These are phyloP conservation scores for Phialophora tarda DNA, from an alignment of 2,329 filamentous ascomycete genomes.

Conservation along the genomic window DNA sequence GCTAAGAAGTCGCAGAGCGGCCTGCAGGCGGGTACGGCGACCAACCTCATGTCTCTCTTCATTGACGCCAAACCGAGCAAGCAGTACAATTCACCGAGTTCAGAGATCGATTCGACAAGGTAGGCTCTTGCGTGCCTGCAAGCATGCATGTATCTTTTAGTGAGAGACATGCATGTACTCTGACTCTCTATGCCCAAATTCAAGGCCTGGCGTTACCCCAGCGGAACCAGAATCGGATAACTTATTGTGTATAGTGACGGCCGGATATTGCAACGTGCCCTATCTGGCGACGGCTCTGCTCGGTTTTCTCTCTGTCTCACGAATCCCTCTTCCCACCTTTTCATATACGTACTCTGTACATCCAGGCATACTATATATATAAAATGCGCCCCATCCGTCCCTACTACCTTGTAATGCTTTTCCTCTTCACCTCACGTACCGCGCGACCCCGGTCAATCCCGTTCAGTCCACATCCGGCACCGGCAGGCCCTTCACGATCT, in stretches of 20 bases:
- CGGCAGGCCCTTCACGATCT: constrained; percentile 75
- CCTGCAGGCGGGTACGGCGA: not conserved
- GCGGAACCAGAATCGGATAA: too few species aligned
- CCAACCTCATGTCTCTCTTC: not conserved
- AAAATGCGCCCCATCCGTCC: not conserved
- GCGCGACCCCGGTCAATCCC: not conserved
- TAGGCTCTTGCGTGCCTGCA: too few species aligned
- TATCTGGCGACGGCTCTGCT: not conserved
- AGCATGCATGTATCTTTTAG: too few species aligned
- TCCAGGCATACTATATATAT: not conserved
- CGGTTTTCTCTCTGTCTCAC: not conserved
- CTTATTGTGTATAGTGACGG: too few species aligned
- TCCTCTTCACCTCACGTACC: not conserved
- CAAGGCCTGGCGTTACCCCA: too few species aligned
- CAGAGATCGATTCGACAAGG: too few species aligned
- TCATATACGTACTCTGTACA: not conserved
- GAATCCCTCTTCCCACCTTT: not conserved
- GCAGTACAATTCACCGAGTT: too few species aligned
- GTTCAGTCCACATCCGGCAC: constrained; percentile 67
- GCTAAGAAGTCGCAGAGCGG: not conserved
- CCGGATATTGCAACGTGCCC: too few species aligned
- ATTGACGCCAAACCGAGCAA: not conserved
- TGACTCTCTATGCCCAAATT: too few species aligned
- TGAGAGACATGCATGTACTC: too few species aligned
- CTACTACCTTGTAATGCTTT: not conserved